Evolutionary conservation across 208 protist genomes (phyloP).

Genomic region (Acanthamoeba sp.): DNA sequence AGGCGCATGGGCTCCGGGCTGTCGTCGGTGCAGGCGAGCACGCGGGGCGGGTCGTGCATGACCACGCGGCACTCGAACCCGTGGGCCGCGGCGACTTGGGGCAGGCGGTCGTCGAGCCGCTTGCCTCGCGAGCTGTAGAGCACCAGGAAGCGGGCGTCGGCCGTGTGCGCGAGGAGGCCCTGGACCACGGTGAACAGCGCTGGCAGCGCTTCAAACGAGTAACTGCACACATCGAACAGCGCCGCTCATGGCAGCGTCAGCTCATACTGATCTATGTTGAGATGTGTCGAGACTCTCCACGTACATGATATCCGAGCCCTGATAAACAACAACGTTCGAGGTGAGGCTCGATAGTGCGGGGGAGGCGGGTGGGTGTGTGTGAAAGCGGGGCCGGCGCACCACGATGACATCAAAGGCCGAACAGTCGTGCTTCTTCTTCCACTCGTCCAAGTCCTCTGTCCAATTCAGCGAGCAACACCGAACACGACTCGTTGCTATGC

Average conservation of each 20-base stretch:
- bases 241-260: too few species aligned
- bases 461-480: neutral
- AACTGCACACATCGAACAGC: neutral
- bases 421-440: neutral
- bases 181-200: neutral
- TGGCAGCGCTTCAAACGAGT: neutral
- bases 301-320: neutral
- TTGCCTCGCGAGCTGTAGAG: slow-evolving; percentile 7
- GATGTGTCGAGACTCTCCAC: too few species aligned
- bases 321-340: too few species aligned
- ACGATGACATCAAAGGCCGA: neutral
- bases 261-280: too few species aligned
- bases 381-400: neutral
- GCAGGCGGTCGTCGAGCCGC: neutral
- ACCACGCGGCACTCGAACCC: neutral
- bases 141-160: neutral
- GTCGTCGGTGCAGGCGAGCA: neutral
- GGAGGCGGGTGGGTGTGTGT: too few species aligned
- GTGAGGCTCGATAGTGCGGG: too few species aligned
- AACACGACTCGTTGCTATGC: neutral
- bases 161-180: neutral
- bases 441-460: neutral
- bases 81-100: neutral
- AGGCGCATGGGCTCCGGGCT: neutral
- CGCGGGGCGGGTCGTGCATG: neutral